Evolutionary conservation across 345 rosid genomes (phyloP).

Genomic region (Excoecaria cochinchinensis): DNA sequence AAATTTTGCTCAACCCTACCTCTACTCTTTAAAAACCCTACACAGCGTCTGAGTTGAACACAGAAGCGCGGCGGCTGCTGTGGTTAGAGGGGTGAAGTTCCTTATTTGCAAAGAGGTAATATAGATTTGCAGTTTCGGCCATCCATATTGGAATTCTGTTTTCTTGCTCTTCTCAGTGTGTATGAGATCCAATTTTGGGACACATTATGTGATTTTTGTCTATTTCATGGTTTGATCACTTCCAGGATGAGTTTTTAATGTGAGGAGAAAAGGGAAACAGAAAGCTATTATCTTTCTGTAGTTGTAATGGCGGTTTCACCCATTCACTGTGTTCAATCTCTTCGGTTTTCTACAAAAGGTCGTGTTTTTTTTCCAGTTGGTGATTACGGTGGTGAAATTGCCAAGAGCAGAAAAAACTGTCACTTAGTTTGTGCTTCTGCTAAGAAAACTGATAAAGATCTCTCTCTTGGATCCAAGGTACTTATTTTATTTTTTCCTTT

Average conservation of each 20-base stretch:
- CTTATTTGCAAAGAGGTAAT: neutral
- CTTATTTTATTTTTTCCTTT: neutral
- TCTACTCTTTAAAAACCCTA: neutral
- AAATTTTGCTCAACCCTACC: neutral
- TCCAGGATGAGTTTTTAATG: neutral
- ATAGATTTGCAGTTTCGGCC: neutral
- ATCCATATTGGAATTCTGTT: neutral
- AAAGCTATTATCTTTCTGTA: too few relatives aligned
- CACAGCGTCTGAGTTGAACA: neutral
- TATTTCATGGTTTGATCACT: neutral
- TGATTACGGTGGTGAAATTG: neutral
- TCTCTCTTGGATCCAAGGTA: conserved; percentile 24
- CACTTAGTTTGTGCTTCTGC: conserved; percentile 21
- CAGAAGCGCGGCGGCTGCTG: neutral
- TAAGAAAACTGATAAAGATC: conserved; percentile 11
- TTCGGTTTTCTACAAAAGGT: neutral
- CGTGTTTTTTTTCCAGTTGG: neutral
- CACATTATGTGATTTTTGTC: neutral
- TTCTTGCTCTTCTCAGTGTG: neutral
- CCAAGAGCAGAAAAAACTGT: conserved; percentile 15
- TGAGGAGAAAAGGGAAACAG: neutral
- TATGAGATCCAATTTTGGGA: neutral
- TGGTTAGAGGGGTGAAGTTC: neutral
- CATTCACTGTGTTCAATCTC: conserved; percentile 4
- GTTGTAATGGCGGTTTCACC: conserved; percentile 13